Evolutionary conservation across 192 early-diverging fungal genomes (phyloP).

Genomic region (Coemansia sp.): DNA sequence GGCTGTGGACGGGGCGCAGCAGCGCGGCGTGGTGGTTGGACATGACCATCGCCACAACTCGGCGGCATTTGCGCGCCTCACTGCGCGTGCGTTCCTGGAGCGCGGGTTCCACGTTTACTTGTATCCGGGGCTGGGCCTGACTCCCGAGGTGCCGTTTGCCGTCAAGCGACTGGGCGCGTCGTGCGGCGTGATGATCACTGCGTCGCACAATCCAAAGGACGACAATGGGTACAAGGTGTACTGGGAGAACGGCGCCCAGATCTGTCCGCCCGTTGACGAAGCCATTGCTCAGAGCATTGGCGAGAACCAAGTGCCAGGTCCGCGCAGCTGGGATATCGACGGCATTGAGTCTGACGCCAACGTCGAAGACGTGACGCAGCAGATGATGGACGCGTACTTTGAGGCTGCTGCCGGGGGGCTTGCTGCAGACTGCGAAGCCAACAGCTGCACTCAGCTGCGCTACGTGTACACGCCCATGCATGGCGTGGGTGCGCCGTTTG

Average conservation of each 20-base stretch:
- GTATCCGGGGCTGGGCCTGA: conserved; percentile 72
- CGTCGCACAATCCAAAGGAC: conserved; percentile 91
- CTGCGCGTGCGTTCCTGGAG: conserved; percentile 77
- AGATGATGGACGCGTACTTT: conserved; percentile 73
- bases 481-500: conserved; percentile 83
- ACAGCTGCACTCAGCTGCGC: conserved; percentile 16
- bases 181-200: conserved; percentile 95
- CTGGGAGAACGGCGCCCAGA: conserved; percentile 88
- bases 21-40: conserved; percentile 84
- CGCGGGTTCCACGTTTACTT: conserved; percentile 78
- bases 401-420: conserved; percentile 48
- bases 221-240: conserved; percentile 93
- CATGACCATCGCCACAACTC: conserved; percentile 95
- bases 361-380: conserved; percentile 57
- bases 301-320: conserved; percentile 56
- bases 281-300: conserved; percentile 78
- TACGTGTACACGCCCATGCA: conserved; percentile 96
- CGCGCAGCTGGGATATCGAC: conserved; percentile 60
- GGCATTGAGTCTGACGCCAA: conserved; percentile 56
- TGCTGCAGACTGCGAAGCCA: conserved; percentile 8
- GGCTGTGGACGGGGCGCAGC: conserved; percentile 55
- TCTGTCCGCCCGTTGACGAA: conserved; percentile 83
- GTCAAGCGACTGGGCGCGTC: conserved; percentile 67
- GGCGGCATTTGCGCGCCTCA: conserved; percentile 71
- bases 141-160: conserved; percentile 83